A percentile compares a stretch with the other conserved stretches of the same genome.
Conservation (phyloP, 2,329 filamentous ascomycete species). For the Neoarthrinium moseri region DNA sequence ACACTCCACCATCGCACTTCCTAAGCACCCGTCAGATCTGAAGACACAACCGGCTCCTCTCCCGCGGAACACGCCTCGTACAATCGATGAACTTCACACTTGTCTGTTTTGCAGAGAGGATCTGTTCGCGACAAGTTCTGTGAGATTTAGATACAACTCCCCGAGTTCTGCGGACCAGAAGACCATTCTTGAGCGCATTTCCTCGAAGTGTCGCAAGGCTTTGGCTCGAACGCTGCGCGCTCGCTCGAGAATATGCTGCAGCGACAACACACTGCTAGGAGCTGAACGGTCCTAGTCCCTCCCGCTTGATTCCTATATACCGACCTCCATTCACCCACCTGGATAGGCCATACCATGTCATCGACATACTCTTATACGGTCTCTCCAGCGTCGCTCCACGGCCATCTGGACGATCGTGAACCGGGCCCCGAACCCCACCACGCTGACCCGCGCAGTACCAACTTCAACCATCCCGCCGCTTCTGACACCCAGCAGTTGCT, state of each 20-base stretch:
- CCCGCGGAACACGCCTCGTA: neutral
- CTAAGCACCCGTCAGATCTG: slow-evolving; percentile 7
- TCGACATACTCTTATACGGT: slow-evolving; percentile 42
- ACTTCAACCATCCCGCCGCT: slow-evolving; percentile 28
- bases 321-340: slow-evolving; percentile 21
- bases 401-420: slow-evolving; percentile 28
- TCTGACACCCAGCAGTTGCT: slow-evolving; percentile 37
- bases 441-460: slow-evolving; percentile 22
- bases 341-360: slow-evolving; percentile 37
- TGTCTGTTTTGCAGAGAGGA: neutral
- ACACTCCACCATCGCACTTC: slow-evolving; percentile 3
- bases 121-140: neutral
- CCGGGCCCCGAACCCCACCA: slow-evolving; percentile 32
- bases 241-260: neutral
- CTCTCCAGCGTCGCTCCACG: slow-evolving; percentile 37
- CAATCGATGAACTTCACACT: neutral
- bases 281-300: slow-evolving; percentile 17
- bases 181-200: slow-evolving; percentile 5
- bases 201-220: slow-evolving; percentile 2
- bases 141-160: too few relatives aligned
- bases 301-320: slow-evolving; percentile 36
- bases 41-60: neutral
- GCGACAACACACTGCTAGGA: slow-evolving; percentile 13
- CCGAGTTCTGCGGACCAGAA: too few relatives aligned
- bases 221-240: neutral